A percentile compares a stretch with the other conserved stretches of the same genome.
phyloP scores from a whole-genome alignment of 768 basidiomycete genomes.

The Hericium rajendrae region DNA sequence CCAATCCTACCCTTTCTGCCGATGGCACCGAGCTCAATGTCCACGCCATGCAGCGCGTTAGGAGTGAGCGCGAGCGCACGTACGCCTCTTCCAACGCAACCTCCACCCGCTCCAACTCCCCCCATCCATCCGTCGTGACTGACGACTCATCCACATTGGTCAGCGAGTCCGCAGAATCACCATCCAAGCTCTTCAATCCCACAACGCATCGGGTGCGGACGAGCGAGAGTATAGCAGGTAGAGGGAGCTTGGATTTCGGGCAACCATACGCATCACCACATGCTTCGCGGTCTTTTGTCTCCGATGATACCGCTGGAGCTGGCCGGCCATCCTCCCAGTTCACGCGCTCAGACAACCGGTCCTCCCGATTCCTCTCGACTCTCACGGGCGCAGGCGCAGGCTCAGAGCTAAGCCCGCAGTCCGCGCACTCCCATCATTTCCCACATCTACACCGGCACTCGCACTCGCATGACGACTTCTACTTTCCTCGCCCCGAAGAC shows the following conservation, averaged over 20 bases:
- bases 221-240: conserved; percentile 36
- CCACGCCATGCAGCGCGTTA: conserved; percentile 40
- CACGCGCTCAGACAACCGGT: conserved; percentile 46
- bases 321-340: conserved; percentile 57
- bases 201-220: conserved; percentile 35
- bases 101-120: conserved; percentile 36
- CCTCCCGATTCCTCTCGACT: conserved; percentile 41
- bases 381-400: conserved; percentile 31
- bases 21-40: conserved; percentile 67
- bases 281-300: conserved; percentile 18
- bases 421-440: conserved; percentile 40
- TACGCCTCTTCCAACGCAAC: conserved; percentile 26
- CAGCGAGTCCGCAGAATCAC: conserved; percentile 36
- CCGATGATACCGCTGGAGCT: conserved; percentile 30
- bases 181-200: conserved; percentile 22
- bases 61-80: conserved; percentile 44
- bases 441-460: conserved; percentile 24
- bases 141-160: conserved; percentile 52
- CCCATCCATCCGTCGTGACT: conserved; percentile 39
- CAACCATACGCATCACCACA: conserved; percentile 23
- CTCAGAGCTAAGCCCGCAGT: conserved; percentile 39
- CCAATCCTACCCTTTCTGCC: conserved; percentile 68
- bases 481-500: conserved; percentile 66
- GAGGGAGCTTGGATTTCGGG: conserved; percentile 51
- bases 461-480: conserved; percentile 46